Percentiles rank a stretch among this genome's conserved stretches.
Evolutionary conservation across 176 grass and related monocot species (phyloP).

Genomic region (Eleusine indica): DNA sequence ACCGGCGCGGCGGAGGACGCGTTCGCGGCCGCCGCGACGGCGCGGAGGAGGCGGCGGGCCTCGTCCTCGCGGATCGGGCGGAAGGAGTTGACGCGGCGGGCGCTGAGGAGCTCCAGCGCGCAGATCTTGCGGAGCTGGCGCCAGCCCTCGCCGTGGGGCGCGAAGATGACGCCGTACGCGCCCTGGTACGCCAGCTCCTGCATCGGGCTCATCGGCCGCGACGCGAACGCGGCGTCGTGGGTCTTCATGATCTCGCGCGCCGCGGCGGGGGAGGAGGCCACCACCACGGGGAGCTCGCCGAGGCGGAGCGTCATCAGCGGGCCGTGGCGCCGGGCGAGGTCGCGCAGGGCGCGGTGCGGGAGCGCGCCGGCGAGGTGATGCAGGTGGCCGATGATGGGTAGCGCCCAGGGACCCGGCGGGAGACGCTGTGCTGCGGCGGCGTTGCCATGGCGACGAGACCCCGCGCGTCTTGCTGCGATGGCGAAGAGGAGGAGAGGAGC

Average conservation of each 20-base stretch:
- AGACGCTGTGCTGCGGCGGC: not conserved
- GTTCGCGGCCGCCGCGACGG: not conserved
- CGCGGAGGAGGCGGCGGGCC: constrained; percentile 19
- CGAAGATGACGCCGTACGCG: not conserved
- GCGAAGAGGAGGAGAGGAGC: not conserved
- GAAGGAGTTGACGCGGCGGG: not conserved
- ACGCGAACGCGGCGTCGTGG: not conserved
- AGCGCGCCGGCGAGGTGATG: constrained; percentile 44
- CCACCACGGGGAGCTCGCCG: not conserved
- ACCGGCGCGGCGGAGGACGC: not conserved
- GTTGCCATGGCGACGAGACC: no score
- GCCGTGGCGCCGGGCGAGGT: not conserved
- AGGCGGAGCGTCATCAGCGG: not conserved
- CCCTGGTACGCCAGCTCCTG: not conserved
- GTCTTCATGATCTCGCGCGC: not conserved
- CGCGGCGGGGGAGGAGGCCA: not conserved
- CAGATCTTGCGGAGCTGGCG: constrained; percentile 40
- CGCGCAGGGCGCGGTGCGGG: not conserved
- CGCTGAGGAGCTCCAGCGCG: constrained; percentile 35
- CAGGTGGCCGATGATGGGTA: constrained; percentile 62
- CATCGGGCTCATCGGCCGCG: not conserved
- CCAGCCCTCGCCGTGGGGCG: constrained; percentile 42
- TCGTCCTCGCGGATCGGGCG: not conserved
- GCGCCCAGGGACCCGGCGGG: constrained; percentile 37
- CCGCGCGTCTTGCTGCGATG: not conserved